Base-by-base conservation (phyloP, 257 asterid species). In the Penstemon barbatus region DNA sequence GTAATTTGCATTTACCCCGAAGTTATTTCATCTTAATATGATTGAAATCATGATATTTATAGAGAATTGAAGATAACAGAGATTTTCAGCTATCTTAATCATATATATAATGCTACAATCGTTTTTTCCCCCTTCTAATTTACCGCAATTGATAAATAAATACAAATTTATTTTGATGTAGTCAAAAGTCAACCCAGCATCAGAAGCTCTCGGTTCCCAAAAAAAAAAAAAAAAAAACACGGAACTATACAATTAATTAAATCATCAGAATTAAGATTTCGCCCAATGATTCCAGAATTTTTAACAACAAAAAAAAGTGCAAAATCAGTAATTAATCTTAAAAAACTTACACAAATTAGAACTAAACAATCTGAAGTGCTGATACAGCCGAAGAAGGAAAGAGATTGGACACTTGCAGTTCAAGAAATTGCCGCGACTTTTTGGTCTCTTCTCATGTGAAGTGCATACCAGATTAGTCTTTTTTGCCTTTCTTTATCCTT, bases 131-230 rank as follows among this genome's bases (percentile, higher is more conserved):
- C 18, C 3, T 25, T 25, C 33, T 25, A 49, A 3, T 49, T 15
- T 15, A 49, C 18, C 54, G n/a, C 11, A 49, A 3, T 6, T 49
- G 5, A 5, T 7, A 3, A 46, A 0, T 7, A 46, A 46, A 0
- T 7, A 46, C 8, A 5, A 46, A 5, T 46, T 46, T 9, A 46
- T 25, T 38, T 69, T n/a, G 56, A 59, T 12, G 13, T 10, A 58
- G 8, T 18, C 54, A 63, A 62, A 39, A 36, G 19, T 48, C 54
- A 50, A 55, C 48, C 73, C 57, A 73, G 44, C 43, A 65, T 63
- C 70, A 78, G 13, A 49, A 73, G 65, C 58, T 74, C 72, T 18
- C 8, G 37, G 15, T 64, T 70, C 65, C 40, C 42, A 13, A 77
- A 45, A 78, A 62, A 15, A 15, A 15, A 15, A 25, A 25, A 25